phyloP scores from a whole-genome alignment of 768 basidiomycete species.

The Vishniacozyma victoriae region DNA sequence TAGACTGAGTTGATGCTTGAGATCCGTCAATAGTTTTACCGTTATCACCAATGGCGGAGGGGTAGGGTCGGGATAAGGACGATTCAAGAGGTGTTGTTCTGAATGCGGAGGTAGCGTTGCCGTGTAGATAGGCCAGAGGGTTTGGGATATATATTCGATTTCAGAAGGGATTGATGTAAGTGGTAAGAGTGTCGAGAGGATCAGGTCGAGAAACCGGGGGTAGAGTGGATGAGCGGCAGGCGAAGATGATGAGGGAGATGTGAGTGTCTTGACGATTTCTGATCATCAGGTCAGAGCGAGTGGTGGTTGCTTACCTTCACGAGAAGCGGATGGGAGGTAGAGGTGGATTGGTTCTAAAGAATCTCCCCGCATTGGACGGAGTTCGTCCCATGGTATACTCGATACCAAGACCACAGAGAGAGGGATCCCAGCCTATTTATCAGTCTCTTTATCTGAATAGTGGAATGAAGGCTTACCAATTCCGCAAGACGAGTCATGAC shows the following conservation, averaged over 20 bases:
- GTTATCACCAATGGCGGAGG: slow-evolving; percentile 29
- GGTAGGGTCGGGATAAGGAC: neutral
- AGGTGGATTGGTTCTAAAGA: slow-evolving; percentile 39
- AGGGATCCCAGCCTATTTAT: slow-evolving; percentile 20
- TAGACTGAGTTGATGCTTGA: slow-evolving; percentile 36
- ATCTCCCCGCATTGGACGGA: slow-evolving; percentile 33
- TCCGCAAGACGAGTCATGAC: slow-evolving; percentile 36
- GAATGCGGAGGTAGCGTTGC: slow-evolving; percentile 24
- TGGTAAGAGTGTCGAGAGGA: slow-evolving; percentile 29
- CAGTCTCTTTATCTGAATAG: neutral
- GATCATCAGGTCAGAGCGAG: neutral
- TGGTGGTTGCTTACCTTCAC: slow-evolving; percentile 32
- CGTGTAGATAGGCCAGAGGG: slow-evolving; percentile 45
- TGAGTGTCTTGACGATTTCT: slow-evolving; percentile 24
- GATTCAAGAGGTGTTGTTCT: slow-evolving; percentile 17
- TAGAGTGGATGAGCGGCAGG: slow-evolving; percentile 41
- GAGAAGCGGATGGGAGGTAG: slow-evolving; percentile 22
- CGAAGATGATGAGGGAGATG: slow-evolving; percentile 14
- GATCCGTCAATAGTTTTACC: slow-evolving; percentile 37
- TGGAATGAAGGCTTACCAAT: slow-evolving; percentile 24
- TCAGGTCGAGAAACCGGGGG: slow-evolving; percentile 41
- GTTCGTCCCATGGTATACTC: slow-evolving; percentile 36
- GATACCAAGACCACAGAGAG: slow-evolving; percentile 33
- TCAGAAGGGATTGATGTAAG: slow-evolving; percentile 22
- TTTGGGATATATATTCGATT: slow-evolving; percentile 24